phyloP scores from a whole-genome alignment of 108 stramenopile genomes.

The Fistulifera pelliculosa region DNA sequence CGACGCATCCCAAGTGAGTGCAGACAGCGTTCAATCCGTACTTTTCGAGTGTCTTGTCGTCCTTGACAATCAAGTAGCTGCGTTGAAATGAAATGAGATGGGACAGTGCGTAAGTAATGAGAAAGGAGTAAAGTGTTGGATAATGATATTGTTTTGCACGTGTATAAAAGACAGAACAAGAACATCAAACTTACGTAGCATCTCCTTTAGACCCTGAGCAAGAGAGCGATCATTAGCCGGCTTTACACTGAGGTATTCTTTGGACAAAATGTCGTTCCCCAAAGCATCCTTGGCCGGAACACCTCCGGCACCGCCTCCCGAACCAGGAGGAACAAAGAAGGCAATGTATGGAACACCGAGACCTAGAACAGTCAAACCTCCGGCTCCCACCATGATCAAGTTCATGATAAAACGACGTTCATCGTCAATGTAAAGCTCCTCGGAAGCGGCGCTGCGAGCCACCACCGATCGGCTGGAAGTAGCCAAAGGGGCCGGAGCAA shows the following conservation, averaged over 20 bases:
- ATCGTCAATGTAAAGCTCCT: constrained; percentile 91
- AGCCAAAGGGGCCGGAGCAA: constrained; percentile 75
- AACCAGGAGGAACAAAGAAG: constrained; percentile 90
- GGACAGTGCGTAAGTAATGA: background rate
- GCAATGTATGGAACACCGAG: constrained; percentile 92
- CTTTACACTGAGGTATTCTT: constrained; percentile 85
- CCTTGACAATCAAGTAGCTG: constrained; percentile 95
- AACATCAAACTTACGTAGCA: constrained; percentile 58
- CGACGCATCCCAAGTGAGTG: constrained; percentile 98
- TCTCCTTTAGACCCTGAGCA: constrained; percentile 97
- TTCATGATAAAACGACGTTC: constrained; percentile 96
- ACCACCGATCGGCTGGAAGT: constrained; percentile 33
- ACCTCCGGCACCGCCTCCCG: constrained; percentile 79
- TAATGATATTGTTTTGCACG: background rate
- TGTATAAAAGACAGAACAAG: background rate
- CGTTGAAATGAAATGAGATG: constrained; percentile 3
- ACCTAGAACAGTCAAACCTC: constrained; percentile 82
- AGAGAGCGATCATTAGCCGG: constrained; percentile 81
- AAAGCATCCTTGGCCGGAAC: constrained; percentile 88
- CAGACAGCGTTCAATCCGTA: constrained; percentile 90
- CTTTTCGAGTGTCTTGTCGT: constrained; percentile 79
- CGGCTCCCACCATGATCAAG: constrained; percentile 88
- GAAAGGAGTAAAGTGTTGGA: background rate
- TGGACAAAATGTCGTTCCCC: constrained; percentile 82
- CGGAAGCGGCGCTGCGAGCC: constrained; percentile 61